These are phyloP conservation scores for Cyberlindnera americana DNA, from an alignment of 805 yeast species.

Conservation along the genomic window DNA sequence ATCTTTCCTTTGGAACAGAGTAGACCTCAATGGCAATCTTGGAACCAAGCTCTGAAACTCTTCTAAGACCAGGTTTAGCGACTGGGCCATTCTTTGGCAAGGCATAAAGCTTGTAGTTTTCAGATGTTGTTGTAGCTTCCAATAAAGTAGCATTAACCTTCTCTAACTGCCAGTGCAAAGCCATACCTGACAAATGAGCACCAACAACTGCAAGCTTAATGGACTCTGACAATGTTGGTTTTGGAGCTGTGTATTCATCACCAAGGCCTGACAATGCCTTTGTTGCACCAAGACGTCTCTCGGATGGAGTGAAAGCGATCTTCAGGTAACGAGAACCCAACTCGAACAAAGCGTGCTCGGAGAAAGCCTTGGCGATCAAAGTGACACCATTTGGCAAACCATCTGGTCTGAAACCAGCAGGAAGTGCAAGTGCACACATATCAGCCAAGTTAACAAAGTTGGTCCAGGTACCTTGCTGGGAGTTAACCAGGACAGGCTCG, in stretches of 20 bases:
- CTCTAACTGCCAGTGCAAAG: constrained; percentile 90
- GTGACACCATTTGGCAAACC: constrained; percentile 92
- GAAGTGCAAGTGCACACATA: constrained; percentile 85
- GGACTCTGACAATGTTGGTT: constrained; percentile 38
- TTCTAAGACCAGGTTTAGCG: constrained; percentile 84
- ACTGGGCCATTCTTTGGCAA: constrained; percentile 79
- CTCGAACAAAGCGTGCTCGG: constrained; percentile 85
- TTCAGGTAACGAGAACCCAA: constrained; percentile 71
- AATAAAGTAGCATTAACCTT: constrained; percentile 74
- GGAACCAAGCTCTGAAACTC: constrained; percentile 47
- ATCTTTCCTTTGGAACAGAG: constrained; percentile 69
- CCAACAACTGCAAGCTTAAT: constrained; percentile 87
- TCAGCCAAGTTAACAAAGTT: constrained; percentile 95
- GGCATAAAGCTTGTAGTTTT: constrained; percentile 73
- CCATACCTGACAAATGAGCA: constrained; percentile 86
- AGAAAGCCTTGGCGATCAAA: constrained; percentile 72
- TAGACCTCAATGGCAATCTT: constrained; percentile 77
- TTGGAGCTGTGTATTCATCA: constrained; percentile 43
- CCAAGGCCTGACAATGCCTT: constrained; percentile 27
- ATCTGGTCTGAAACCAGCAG: constrained; percentile 84
- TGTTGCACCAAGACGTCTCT: constrained; percentile 58
- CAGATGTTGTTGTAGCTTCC: constrained; percentile 63
- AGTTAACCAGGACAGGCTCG: constrained; percentile 82
- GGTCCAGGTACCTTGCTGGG: constrained; percentile 97
- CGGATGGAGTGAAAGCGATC: constrained; percentile 37